Evolutionary conservation across 2,329 filamentous ascomycete species (phyloP).

Genomic region (Fusarium torulosum): DNA sequence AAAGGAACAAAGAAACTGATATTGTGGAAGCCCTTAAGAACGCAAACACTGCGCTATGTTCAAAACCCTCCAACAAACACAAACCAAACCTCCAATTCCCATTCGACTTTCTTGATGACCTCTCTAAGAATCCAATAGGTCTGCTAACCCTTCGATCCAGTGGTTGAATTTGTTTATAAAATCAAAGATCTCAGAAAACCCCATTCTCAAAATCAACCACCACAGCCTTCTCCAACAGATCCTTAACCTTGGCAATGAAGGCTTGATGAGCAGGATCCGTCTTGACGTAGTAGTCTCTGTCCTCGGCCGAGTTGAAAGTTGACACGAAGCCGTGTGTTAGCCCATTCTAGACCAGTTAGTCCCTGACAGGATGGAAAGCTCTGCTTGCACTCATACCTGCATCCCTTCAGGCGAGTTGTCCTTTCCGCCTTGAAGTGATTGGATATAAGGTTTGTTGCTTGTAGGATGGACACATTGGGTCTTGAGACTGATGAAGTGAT

Average conservation of each 20-base stretch:
- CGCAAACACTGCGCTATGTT: too few species aligned
- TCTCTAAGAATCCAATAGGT: too few species aligned
- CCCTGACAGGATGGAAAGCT: rapidly evolving
- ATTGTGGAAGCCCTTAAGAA: too few species aligned
- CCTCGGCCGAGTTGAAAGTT: slow-evolving; percentile 72
- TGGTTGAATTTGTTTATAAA: rapidly evolving
- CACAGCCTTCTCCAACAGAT: slow-evolving; percentile 64
- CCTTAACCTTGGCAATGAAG: slow-evolving; percentile 66
- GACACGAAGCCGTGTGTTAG: slow-evolving; percentile 78
- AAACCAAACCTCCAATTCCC: too few species aligned
- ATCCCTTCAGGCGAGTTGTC: slow-evolving; percentile 28
- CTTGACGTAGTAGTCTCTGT: slow-evolving; percentile 76
- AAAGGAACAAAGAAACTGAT: too few species aligned
- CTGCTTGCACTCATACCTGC: background rate
- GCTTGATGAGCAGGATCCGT: slow-evolving; percentile 73
- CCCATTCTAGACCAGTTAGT: slow-evolving; percentile 60
- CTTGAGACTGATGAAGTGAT: slow-evolving; percentile 16
- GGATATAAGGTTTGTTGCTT: slow-evolving; percentile 11
- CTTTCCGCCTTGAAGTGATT: slow-evolving; percentile 13
- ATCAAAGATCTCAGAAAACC: slow-evolving; percentile 42
- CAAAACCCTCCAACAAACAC: too few species aligned
- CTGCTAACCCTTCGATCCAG: background rate
- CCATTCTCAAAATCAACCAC: slow-evolving; percentile 72
- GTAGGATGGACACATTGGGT: slow-evolving; percentile 18
- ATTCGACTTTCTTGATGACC: too few species aligned